Evolutionary conservation across 2,329 filamentous ascomycete genomes (phyloP).

Genomic region (Cercospora nicotianae): DNA sequence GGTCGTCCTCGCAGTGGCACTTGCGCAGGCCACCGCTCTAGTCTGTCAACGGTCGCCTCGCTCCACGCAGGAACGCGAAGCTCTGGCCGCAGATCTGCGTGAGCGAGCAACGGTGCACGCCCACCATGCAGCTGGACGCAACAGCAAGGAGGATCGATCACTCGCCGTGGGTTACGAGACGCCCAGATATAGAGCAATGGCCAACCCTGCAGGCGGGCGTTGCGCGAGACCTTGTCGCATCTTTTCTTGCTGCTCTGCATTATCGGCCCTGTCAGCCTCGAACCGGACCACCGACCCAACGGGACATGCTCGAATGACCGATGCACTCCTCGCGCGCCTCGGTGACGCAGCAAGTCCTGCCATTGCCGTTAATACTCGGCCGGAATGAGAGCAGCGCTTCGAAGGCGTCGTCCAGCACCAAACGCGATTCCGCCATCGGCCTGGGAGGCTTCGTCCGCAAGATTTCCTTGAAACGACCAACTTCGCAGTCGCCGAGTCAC

Average conservation of each 20-base stretch:
- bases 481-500: conserved; percentile 10
- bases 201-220: neutral
- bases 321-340: conserved; percentile 22
- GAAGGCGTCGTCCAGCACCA: conserved; percentile 25
- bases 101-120: neutral
- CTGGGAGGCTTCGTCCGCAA: conserved; percentile 19
- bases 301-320: conserved; percentile 9
- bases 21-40: neutral
- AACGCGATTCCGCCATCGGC: conserved; percentile 28
- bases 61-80: neutral
- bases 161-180: neutral
- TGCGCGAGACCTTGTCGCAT: neutral
- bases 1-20: neutral
- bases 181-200: conserved; percentile 6
- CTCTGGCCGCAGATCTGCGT: neutral
- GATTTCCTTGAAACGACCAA: conserved; percentile 23
- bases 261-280: conserved; percentile 1
- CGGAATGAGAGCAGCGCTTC: conserved; percentile 16
- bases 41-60: neutral
- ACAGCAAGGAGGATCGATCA: conserved; percentile 8
- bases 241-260: neutral
- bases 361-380: conserved; percentile 28
- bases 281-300: conserved; percentile 4
- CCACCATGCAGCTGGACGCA: conserved; percentile 9
- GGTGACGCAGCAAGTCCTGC: conserved; percentile 27